Base-by-base conservation (phyloP, 176 grass and related monocot genomes). In the Aegilops speltoides region DNA sequence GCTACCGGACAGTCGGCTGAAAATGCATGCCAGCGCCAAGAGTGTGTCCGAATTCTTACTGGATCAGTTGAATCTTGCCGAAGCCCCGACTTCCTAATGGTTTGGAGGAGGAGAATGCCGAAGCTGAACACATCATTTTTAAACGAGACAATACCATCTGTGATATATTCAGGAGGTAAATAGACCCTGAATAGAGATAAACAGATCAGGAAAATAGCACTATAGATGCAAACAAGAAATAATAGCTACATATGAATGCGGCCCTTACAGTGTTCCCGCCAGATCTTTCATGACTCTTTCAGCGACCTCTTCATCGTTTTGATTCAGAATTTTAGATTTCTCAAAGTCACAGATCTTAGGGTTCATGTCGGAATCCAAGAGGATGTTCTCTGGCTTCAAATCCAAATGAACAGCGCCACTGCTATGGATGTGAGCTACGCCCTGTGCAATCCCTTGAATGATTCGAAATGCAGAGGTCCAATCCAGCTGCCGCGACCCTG, bases 171-270 rank as follows among this genome's bases (percentile, higher is more conserved):
- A 0, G 63, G 63, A 0, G 63, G 25, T 29, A 65, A 6, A 29
- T 65, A 65, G 11, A 5, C 25, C 4, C 63, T 65, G 63, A 26
- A 29, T 15, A 1, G 25, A 65, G 3, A 14, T 13, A 28, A 29
- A 28, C 0, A 65, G 1, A 1, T 50, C 4, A 5, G 3, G 2
- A 10, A 26, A 25, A 63, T 63, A 0, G 45, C 0, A 0, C 3
- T 34, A 34, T 5, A 50, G 23, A 63, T 2, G 61, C 10, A 25
- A 63, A 63, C 9, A 63, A 63, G 23, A 24, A 62, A 24, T 24
- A n/a, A n/a, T 63, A 63, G 0, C 57, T 20, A 59, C 19, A 2
- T n/a, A 8, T n/a, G 0, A 46, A 0, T 46, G 57, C 20, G 23
- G 22, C 59, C 0, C 60, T 63, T 63, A 63, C 61, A 63, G n/a